Conservation (phyloP, 345 rosid species). For the Citrus australasica region DNA sequence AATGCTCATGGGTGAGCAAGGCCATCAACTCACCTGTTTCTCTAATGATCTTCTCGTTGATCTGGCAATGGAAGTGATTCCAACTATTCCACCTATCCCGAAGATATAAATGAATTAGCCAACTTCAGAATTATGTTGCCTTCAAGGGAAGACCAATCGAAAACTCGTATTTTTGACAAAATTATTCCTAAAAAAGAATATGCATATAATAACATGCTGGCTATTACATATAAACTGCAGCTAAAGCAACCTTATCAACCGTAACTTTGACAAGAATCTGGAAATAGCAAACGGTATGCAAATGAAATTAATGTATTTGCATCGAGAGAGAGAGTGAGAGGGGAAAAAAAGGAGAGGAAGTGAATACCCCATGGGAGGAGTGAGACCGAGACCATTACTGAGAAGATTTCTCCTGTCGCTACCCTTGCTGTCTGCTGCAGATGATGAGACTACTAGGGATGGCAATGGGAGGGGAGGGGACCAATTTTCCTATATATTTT, state of each 20-base stretch:
- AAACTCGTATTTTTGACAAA: not conserved
- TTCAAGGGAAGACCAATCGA: not conserved
- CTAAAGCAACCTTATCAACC: not conserved
- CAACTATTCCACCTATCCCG: conserved; percentile 14
- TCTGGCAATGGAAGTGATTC: conserved; percentile 21
- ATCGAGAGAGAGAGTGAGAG: not conserved
- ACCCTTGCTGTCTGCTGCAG: not conserved
- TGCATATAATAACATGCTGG: not conserved
- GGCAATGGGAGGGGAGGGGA: no score
- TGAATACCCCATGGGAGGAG: conserved; percentile 36
- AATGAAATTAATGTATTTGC: no score
- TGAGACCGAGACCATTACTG: conserved; percentile 17
- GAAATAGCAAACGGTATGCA: no score
- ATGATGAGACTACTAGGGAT: not conserved
- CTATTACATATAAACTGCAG: not conserved
- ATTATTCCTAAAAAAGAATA: not conserved
- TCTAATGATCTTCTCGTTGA: conserved; percentile 3
- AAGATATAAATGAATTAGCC: not conserved
- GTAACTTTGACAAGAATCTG: not conserved
- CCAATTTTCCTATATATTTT: no score
- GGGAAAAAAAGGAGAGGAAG: not conserved
- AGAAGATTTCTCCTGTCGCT: conserved; percentile 10
- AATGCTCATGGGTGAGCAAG: not conserved
- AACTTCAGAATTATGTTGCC: not conserved
- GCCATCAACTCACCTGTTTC: conserved; percentile 5